phyloP scores from a whole-genome alignment of 2,329 filamentous ascomycete genomes.

The Aspergillus fumigatus region DNA sequence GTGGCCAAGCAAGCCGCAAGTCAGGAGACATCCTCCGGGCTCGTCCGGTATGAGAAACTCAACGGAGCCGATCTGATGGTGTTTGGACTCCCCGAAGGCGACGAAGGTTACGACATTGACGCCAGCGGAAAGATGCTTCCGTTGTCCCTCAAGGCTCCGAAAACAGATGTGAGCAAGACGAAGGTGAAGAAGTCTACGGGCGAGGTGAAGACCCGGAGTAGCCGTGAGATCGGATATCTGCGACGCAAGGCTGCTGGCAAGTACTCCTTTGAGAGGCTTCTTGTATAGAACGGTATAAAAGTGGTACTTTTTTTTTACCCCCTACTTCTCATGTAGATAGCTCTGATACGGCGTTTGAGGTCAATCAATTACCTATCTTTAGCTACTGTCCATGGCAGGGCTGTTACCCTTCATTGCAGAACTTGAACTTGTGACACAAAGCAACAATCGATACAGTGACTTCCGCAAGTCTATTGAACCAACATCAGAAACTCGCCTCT shows the following conservation, averaged over 20 bases:
- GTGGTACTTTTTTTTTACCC: neutral
- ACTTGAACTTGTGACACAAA: neutral
- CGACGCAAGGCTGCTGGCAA: slow-evolving; percentile 74
- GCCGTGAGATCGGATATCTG: slow-evolving; percentile 70
- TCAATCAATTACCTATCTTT: neutral
- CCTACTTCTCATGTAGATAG: neutral
- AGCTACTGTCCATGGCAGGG: neutral
- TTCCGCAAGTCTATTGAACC: neutral
- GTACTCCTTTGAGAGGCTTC: slow-evolving; percentile 77
- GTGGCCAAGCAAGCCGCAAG: slow-evolving; percentile 6
- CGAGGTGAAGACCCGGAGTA: slow-evolving; percentile 64
- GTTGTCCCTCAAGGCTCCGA: slow-evolving; percentile 63
- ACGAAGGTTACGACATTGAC: slow-evolving; percentile 29
- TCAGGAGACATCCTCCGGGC: slow-evolving; percentile 11
- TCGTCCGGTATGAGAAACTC: slow-evolving; percentile 34
- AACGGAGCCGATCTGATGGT: slow-evolving; percentile 37
- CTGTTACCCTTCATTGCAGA: neutral
- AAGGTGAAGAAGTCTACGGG: slow-evolving; percentile 60
- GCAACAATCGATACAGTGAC: neutral
- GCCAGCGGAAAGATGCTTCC: slow-evolving; percentile 54
- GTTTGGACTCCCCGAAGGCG: slow-evolving; percentile 23
- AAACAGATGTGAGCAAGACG: slow-evolving; percentile 39
- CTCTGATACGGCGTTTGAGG: neutral
- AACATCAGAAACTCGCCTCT: neutral
- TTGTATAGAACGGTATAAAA: slow-evolving; percentile 46